phyloP scores from a whole-genome alignment of 78 protist species.

The Chrysochromulina tobinii region DNA sequence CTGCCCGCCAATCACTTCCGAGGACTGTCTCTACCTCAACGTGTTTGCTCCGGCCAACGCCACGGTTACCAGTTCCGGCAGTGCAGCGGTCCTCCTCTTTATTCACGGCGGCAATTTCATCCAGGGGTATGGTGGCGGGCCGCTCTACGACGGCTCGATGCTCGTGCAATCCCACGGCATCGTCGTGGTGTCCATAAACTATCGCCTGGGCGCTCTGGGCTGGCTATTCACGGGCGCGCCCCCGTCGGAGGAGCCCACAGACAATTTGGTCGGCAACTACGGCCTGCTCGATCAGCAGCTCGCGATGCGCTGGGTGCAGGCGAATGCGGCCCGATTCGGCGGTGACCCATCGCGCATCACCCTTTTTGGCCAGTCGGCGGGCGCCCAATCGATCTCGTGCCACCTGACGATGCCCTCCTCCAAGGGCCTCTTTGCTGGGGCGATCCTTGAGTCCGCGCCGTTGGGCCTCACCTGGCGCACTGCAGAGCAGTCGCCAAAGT shows the following conservation, averaged over 20 bases:
- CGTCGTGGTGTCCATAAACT: constrained; percentile 14
- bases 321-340: constrained; percentile 49
- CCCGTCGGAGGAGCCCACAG: neutral
- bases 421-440: neutral
- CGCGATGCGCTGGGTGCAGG: constrained; percentile 54
- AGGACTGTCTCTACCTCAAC: constrained; percentile 43
- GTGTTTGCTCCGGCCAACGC: constrained; percentile 1
- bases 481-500: no score
- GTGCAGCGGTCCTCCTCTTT: constrained; percentile 16
- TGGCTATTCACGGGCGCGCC: neutral
- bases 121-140: neutral
- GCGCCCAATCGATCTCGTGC: neutral
- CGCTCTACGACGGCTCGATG: neutral
- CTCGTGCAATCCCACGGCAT: neutral
- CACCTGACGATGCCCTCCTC: neutral
- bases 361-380: constrained; percentile 38
- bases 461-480: no score
- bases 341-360: constrained; percentile 50
- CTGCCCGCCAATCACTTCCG: neutral
- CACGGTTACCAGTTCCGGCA: neutral
- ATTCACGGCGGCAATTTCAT: constrained; percentile 17
- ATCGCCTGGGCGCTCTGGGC: constrained; percentile 31
- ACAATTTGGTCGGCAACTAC: constrained; percentile 41
- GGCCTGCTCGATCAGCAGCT: constrained; percentile 50
- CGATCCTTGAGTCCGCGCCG: neutral